A percentile compares a stretch with the other conserved stretches of the same genome.
These are phyloP conservation scores for Phycomyces nitens DNA, from an alignment of 192 early-diverging fungal species.

Conservation along the genomic window DNA sequence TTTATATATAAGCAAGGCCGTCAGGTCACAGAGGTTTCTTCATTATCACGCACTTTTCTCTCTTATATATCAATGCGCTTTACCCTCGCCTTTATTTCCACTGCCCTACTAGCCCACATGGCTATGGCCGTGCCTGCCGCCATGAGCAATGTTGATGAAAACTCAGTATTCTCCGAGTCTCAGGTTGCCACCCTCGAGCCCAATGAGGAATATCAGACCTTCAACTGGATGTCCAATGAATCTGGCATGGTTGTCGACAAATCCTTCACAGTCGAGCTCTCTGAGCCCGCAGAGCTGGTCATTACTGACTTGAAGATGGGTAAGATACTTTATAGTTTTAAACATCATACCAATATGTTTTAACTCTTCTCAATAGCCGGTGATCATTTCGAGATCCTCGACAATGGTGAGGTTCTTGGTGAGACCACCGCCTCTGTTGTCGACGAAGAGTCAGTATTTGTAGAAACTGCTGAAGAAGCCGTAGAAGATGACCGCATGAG, in stretches of 20 bases:
- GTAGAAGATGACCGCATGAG: conserved; percentile 1
- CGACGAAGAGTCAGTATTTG: neutral
- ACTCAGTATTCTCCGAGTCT: neutral
- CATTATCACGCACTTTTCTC: neutral
- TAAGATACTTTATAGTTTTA: neutral
- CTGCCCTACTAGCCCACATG: conserved; percentile 12
- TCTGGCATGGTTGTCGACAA: conserved; percentile 2
- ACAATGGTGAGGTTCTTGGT: conserved; percentile 10
- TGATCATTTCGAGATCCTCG: conserved; percentile 8
- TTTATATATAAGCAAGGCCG: too few species aligned
- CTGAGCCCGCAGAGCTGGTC: conserved; percentile 1
- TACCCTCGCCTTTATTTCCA: conserved; percentile 20
- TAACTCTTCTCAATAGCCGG: neutral
- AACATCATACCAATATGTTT: neutral
- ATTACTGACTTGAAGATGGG: conserved; percentile 5
- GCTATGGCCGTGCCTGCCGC: conserved; percentile 15
- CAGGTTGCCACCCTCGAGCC: neutral
- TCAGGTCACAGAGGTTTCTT: neutral
- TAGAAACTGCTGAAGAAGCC: neutral
- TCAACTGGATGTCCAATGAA: neutral
- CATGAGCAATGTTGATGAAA: neutral
- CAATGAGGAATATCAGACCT: conserved; percentile 5
- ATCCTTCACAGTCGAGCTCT: conserved; percentile 1
- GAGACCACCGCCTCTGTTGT: neutral
- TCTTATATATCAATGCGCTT: conserved; percentile 18